Evolutionary conservation across 2,329 filamentous ascomycete genomes (phyloP), one percentile per base, ranked within the genome.

Genomic region (Colletotrichum tofieldiae): DNA sequence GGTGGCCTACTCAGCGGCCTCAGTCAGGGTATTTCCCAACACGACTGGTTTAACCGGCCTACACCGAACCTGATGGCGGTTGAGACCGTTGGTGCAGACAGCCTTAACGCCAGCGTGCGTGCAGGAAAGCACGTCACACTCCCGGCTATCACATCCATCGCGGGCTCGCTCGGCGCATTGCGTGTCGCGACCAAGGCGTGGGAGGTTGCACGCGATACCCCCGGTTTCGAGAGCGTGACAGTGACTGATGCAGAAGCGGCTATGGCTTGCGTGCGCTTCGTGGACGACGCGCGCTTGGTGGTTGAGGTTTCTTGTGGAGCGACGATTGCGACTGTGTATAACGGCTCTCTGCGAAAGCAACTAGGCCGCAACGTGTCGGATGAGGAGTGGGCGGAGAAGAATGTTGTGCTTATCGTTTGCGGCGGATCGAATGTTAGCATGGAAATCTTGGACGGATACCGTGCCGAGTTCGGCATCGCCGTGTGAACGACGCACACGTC

Each of bases 251-350:
- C 90, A 4, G 93, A 96, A 77, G 95, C 96, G 0, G 94, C 93
- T 26, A 89, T 92, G 82, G 95, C 92, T 3, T 93, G 92, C 65
- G 91, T 93, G 77, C 86, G 90, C 32, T 91, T 98, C 73, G 92
- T 94, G 12, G 93, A 98, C 75, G 94, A 97, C 73, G 93, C 95
- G 76, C 85, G 93, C 35, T 83, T 96, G 68, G 85, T 98, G 69
- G 94, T 98, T 3, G 96, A 98, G 84, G 86, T 93, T 45, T 91
- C 95, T 0, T 98, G 96, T 80, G 95, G 95, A 0, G 94, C 96
- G 7, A 93, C 92, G 64, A 82, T 97, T 16, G 94, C 92, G 1
- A 80, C 90, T 3, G 91, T 87, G 71, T 94, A 94, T 77, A 89
- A 89, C 51, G 90, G 88, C 0, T 81, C 88, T 51, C 79, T 97